Evolutionary conservation across 2,329 filamentous ascomycete species (phyloP).

Genomic region (Pseudohalonectria lignicola): DNA sequence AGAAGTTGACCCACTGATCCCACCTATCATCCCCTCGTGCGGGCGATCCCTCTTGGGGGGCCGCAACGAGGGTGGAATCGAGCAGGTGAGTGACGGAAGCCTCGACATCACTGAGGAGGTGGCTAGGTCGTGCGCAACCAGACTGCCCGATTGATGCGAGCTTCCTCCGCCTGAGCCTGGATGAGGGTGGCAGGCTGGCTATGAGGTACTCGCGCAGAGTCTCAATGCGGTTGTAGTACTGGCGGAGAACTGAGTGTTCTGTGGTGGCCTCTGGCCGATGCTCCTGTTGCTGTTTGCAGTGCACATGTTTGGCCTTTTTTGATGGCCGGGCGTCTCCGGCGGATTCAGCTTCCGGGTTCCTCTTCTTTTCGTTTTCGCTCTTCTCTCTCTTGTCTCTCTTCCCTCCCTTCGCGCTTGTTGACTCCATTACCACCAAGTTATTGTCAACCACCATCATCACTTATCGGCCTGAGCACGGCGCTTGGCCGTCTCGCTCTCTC

Average conservation of each 20-base stretch:
- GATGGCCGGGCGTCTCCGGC: constrained; percentile 5
- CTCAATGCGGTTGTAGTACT: constrained; percentile 55
- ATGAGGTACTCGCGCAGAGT: constrained; percentile 64
- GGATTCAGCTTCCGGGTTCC: not conserved
- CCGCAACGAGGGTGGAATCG: constrained; percentile 59
- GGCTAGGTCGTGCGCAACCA: constrained; percentile 3
- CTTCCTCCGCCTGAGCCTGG: constrained; percentile 49
- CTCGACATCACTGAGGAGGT: constrained; percentile 20
- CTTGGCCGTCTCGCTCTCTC: not conserved
- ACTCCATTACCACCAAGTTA: no score
- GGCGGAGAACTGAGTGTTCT: constrained; percentile 44
- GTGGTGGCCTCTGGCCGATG: constrained; percentile 4
- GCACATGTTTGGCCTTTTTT: constrained; percentile 9
- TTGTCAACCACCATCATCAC: no score
- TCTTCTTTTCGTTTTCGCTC: no score
- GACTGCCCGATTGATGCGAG: constrained; percentile 31
- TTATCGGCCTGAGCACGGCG: not conserved
- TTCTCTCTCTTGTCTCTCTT: no score
- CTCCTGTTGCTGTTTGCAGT: no score
- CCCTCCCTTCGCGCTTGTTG: no score
- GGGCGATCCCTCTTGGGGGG: constrained; percentile 18
- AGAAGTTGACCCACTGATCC: constrained; percentile 49
- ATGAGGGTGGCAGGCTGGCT: constrained; percentile 52
- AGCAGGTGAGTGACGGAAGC: constrained; percentile 44
- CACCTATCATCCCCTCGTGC: constrained; percentile 26